phyloP scores from a whole-genome alignment of 768 basidiomycete species.

The Leccinum longicurvipes region DNA sequence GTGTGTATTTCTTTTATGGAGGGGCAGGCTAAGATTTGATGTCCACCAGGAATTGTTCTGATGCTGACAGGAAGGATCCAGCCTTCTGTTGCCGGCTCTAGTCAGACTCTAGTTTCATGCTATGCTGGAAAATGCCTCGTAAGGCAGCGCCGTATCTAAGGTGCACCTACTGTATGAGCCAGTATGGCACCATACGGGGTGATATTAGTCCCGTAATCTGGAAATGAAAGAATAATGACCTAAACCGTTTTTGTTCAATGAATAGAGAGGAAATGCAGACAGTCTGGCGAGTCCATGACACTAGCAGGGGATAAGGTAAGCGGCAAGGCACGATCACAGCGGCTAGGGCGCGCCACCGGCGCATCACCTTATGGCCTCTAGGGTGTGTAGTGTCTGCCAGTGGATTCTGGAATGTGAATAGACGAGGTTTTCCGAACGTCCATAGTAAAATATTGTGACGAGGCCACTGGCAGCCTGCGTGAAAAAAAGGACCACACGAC shows the following conservation, averaged over 20 bases:
- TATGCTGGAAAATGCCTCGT: neutral
- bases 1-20: constrained; percentile 9
- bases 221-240: too few relatives aligned
- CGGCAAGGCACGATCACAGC: neutral
- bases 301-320: neutral
- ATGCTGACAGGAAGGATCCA: neutral
- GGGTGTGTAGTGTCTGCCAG: too few relatives aligned
- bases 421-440: neutral
- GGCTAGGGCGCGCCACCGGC: neutral
- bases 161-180: neutral
- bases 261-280: neutral
- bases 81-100: neutral
- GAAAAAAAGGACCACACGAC: neutral
- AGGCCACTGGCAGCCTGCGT: neutral
- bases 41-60: neutral
- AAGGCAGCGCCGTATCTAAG: neutral
- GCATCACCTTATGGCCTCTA: neutral
- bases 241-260: too few relatives aligned
- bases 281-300: neutral
- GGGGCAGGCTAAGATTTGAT: neutral
- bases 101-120: neutral
- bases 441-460: neutral
- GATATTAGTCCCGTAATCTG: neutral
- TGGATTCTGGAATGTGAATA: neutral
- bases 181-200: too few relatives aligned